phyloP scores from a whole-genome alignment of 1,284 basidiomycete species.

The Trichosporon faecale region DNA sequence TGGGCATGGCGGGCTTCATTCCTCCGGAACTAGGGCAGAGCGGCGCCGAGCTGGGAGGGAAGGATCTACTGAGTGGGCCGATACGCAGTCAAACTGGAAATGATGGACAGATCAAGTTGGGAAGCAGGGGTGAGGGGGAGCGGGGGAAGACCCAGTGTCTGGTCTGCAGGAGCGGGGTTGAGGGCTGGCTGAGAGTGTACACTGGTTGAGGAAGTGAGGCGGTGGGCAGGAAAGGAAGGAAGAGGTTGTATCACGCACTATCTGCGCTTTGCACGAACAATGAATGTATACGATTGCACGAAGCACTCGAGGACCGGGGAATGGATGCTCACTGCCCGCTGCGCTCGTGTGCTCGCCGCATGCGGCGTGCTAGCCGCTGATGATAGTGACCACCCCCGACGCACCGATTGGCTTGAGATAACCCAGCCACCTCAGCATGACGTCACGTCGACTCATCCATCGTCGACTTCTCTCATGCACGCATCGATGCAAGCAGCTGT shows the following conservation, averaged over 20 bases:
- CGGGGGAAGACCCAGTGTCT: slow-evolving; percentile 16
- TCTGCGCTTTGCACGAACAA: background rate
- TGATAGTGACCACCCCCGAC: background rate
- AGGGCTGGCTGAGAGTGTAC: slow-evolving; percentile 27
- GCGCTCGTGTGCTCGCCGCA: background rate
- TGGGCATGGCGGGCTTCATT: slow-evolving; percentile 34
- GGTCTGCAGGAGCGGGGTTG: slow-evolving; percentile 22
- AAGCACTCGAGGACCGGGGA: background rate
- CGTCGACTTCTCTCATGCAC: background rate
- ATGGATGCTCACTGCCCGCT: background rate
- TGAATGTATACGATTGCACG: background rate
- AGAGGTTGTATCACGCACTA: background rate
- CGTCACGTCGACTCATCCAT: slow-evolving; percentile 3
- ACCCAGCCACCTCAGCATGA: background rate
- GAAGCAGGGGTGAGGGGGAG: background rate
- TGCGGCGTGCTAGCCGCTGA: background rate
- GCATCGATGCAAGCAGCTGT: background rate
- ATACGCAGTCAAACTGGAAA: background rate
- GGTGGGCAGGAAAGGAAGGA: no score
- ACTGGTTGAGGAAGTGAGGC: background rate
- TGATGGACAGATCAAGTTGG: slow-evolving; percentile 11
- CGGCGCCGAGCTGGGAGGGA: slow-evolving; percentile 31
- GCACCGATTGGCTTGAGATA: slow-evolving; percentile 1
- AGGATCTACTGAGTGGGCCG: slow-evolving; percentile 13
- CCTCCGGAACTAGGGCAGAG: slow-evolving; percentile 20